Percentiles rank a stretch among this genome's conserved stretches.
Evolutionary conservation across 169 alveolate genomes (phyloP).

Genomic region (Plasmodium billcollinsi): DNA sequence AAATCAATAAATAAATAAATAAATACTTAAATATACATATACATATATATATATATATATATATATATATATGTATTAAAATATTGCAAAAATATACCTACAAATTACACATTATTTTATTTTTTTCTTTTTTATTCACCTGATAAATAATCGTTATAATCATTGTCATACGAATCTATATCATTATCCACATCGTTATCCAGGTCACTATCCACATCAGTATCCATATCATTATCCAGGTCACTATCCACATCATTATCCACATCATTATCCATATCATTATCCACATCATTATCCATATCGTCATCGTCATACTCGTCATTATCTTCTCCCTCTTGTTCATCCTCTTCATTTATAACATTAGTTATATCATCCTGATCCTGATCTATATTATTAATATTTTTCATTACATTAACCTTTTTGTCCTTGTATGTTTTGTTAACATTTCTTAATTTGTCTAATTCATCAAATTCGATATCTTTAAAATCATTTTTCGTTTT

Average conservation of each 20-base stretch:
- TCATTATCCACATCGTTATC: conserved; percentile 28
- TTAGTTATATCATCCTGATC: conserved; percentile 2
- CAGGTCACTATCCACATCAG: background rate
- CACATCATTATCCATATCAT: conserved; percentile 9
- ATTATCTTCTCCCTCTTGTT: conserved; percentile 29
- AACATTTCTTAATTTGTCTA: conserved; percentile 23
- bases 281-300: conserved; percentile 8
- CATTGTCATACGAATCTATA: conserved; percentile 41
- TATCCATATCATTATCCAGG: background rate
- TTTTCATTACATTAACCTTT: conserved; percentile 2
- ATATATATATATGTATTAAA: no score
- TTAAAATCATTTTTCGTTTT: background rate
- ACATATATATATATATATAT: no score
- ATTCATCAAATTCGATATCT: conserved; percentile 15
- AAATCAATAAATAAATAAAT: background rate
- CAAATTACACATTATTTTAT: background rate
- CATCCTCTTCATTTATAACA: conserved; percentile 2
- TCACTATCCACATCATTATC: conserved; percentile 9
- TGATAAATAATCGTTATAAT: conserved; percentile 46
- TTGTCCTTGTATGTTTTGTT: conserved; percentile 6
- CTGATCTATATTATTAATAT: conserved; percentile 9
- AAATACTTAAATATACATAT: no score
- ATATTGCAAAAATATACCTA: no score
- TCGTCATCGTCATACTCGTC: conserved; percentile 23
- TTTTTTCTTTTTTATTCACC: conserved; percentile 22